Base-by-base conservation (phyloP, 352 stramenopile species). In the Phytopythium mirpurense region DNA sequence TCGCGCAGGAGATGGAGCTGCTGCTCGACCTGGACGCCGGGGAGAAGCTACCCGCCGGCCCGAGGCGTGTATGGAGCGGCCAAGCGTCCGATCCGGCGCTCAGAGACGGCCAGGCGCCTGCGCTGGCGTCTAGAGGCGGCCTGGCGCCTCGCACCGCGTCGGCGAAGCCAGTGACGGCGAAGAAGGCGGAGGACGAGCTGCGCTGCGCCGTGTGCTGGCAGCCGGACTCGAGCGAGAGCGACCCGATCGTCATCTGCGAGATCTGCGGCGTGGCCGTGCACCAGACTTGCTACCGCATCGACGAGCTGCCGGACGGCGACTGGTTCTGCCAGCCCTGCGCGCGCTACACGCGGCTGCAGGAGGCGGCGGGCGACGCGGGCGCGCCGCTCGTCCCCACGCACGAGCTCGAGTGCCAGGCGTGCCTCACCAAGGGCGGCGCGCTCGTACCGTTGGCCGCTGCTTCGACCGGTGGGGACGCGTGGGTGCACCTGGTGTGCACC, bases 241-340 rank as follows among this genome's bases (percentile, higher is more conserved):
- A 94, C 55, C 68, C 74, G 14, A 90, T 94, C 52, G 73, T 94
- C 42, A 83, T 90, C 56, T 94, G 83, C 59, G 83, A 90, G 23
- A 60, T 81, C 5, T 94, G 84, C 54, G 67, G 68, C 26, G 64
- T 79, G 23, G 77, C 77, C 0, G 80, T 94, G 43, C 84, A 94
- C 52, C 79, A 92, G 54, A 87, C 74, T 18, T 94, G 84, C 62
- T 94, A 94, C 59, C 62, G 76, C 32, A 72, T 94, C 41, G 64
- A 67, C 27, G 65, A 67, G 21, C 42, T 94, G 5, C 84, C 84
- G 0, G 78, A 90, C 2, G 74, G 72, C 37, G 78, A 90, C 61
- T 94, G 81, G 81, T 86, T 78, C 57, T 94, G 84, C 54, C 65
- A 75, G 14, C 75, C 74, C 23, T 97, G 88, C 44, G 59, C 57